A percentile compares a stretch with the other conserved stretches of the same genome.
These are phyloP conservation scores for Schoenoplectus triqueter DNA, from an alignment of 202 grass and related monocot genomes.

Conservation along the genomic window DNA sequence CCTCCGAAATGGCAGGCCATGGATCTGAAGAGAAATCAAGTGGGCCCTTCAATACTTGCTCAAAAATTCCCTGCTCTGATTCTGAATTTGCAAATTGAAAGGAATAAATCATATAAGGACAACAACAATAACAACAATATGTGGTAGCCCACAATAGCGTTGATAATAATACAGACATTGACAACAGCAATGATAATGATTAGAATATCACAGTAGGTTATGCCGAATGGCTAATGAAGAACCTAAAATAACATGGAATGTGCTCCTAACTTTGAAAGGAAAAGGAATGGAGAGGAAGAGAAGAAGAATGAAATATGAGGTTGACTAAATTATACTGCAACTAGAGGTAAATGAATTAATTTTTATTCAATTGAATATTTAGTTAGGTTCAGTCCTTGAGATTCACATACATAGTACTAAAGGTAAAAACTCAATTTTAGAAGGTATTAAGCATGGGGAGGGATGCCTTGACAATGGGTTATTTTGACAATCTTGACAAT, in stretches of 20 bases:
- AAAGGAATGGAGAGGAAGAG: neutral
- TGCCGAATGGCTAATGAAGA: neutral
- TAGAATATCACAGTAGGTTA: neutral
- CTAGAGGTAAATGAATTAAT: neutral
- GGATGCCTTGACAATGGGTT: neutral
- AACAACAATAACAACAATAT: constrained; percentile 24
- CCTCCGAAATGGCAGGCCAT: constrained; percentile 90
- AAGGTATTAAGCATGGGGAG: neutral
- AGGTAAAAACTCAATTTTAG: neutral
- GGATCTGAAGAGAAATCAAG: constrained; percentile 91
- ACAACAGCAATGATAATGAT: neutral
- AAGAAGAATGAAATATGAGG: neutral
- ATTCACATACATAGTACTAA: neutral
- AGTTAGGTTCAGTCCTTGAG: neutral
- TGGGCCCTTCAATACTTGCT: constrained; percentile 94
- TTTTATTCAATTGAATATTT: neutral
- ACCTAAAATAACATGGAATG: neutral
- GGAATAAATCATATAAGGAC: constrained; percentile 21
- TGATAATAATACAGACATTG: neutral
- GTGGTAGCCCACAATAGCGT: constrained; percentile 10
- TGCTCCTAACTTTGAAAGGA: neutral
- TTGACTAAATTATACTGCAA: neutral
- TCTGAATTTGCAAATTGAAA: constrained; percentile 49
- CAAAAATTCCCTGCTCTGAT: constrained; percentile 99
- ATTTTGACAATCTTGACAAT: no score